A percentile compares a stretch with the other conserved stretches of the same genome.
These are phyloP conservation scores for Colletotrichum tanaceti DNA, from an alignment of 2,329 filamentous ascomycete species.

Conservation along the genomic window DNA sequence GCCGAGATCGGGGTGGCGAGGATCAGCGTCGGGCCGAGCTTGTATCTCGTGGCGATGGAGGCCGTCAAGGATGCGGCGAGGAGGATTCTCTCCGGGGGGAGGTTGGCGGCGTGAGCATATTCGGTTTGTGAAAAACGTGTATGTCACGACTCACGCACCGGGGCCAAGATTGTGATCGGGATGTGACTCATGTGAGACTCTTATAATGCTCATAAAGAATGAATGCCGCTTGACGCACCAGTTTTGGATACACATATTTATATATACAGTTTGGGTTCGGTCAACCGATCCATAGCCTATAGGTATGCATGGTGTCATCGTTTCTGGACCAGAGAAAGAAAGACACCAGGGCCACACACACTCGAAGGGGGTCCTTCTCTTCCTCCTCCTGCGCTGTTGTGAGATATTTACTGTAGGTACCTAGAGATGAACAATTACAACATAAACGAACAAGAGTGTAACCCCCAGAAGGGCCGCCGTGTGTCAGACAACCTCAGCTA, in stretches of 20 bases:
- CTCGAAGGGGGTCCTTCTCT: slow-evolving; percentile 7
- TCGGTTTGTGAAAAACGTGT: too few species aligned
- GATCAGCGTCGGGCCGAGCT: slow-evolving; percentile 64
- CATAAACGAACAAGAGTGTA: too few species aligned
- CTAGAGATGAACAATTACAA: too few species aligned
- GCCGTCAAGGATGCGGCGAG: slow-evolving; percentile 51
- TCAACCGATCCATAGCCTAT: neutral
- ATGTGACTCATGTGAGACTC: too few species aligned
- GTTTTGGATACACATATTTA: neutral
- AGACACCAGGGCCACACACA: too few species aligned
- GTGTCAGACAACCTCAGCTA: neutral
- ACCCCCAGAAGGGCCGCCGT: too few species aligned
- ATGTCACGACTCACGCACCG: too few species aligned
- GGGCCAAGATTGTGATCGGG: too few species aligned
- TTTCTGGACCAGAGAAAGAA: neutral
- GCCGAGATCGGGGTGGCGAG: slow-evolving; percentile 63
- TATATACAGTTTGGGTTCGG: neutral
- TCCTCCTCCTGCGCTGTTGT: neutral
- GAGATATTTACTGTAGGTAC: slow-evolving; percentile 7
- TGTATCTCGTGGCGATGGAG: slow-evolving; percentile 56
- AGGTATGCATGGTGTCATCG: too few species aligned
- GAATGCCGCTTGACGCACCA: neutral
- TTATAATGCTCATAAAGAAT: neutral
- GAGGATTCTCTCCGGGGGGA: slow-evolving; percentile 46
- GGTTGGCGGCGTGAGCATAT: slow-evolving; percentile 18